phyloP scores from a whole-genome alignment of 805 yeast genomes.

The Candida dendrica region DNA sequence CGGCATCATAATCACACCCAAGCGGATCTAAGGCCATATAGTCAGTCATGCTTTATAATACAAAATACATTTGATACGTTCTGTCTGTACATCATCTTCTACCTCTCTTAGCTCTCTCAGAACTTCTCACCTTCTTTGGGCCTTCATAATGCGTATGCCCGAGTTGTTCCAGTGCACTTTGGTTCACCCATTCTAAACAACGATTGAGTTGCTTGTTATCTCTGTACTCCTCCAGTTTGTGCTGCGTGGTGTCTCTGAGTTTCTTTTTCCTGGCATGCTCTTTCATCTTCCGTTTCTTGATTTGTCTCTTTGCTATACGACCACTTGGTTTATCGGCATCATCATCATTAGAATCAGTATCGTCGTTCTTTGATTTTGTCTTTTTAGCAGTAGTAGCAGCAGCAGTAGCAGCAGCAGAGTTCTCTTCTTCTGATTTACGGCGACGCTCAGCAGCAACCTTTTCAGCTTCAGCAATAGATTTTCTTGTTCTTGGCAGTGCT shows the following conservation, averaged over 20 bases:
- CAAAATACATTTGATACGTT: neutral
- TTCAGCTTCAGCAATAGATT: slow-evolving; percentile 17
- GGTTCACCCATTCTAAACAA: slow-evolving; percentile 57
- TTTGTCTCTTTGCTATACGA: slow-evolving; percentile 29
- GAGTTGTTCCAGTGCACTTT: slow-evolving; percentile 42
- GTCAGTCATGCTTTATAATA: neutral
- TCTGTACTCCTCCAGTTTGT: slow-evolving; percentile 25
- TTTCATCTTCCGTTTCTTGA: slow-evolving; percentile 22
- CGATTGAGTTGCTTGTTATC: slow-evolving; percentile 36
- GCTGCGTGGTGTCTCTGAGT: slow-evolving; percentile 17
- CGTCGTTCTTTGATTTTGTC: slow-evolving; percentile 7
- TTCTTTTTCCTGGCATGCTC: slow-evolving; percentile 26
- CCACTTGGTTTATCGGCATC: slow-evolving; percentile 25
- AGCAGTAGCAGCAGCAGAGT: too few relatives aligned
- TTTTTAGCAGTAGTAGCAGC: slow-evolving; percentile 7
- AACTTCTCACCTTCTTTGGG: neutral
- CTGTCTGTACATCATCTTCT: slow-evolving; percentile 4
- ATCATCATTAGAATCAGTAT: neutral
- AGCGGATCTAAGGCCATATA: too few relatives aligned
- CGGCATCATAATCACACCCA: too few relatives aligned
- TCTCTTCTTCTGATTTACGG: slow-evolving; percentile 4
- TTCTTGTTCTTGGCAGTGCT: slow-evolving; percentile 18
- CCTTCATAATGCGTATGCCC: slow-evolving; percentile 56
- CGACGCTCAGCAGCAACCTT: slow-evolving; percentile 13
- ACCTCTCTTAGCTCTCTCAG: slow-evolving; percentile 3